A percentile compares a stretch with the other conserved stretches of the same genome.
Conservation (phyloP, 139 green algal species). For the Ettlia oleoabundans region DNA sequence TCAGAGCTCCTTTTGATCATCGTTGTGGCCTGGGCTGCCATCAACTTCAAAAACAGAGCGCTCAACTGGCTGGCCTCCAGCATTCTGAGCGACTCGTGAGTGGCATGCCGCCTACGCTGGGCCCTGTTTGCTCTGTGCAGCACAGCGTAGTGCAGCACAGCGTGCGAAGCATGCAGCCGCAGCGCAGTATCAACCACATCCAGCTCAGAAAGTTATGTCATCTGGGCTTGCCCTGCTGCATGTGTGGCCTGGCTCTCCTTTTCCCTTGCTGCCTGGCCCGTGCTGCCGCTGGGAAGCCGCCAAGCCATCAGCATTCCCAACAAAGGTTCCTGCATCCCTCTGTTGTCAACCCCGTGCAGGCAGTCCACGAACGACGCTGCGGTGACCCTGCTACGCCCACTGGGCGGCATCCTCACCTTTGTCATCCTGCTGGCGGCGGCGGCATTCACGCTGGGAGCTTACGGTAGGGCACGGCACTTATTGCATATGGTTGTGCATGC, state of each 20-base stretch:
- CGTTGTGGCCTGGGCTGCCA: conserved; percentile 20
- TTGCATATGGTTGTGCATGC: no score
- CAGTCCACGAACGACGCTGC: neutral
- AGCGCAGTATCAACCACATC: no score
- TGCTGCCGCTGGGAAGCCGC: neutral
- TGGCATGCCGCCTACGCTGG: neutral
- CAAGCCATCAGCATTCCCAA: neutral
- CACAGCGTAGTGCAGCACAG: no score
- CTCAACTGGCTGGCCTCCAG: conserved; percentile 13
- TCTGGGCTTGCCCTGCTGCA: no score
- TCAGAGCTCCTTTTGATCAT: conserved; percentile 29
- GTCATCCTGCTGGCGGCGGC: neutral
- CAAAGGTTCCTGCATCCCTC: neutral
- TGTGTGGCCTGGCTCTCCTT: no score
- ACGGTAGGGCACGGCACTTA: no score
- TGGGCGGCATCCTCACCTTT: conserved; percentile 14
- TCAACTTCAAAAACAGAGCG: conserved; percentile 27
- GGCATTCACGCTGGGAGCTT: neutral
- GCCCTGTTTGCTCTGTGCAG: no score
- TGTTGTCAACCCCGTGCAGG: neutral
- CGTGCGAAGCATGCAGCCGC: no score
- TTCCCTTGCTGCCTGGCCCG: no score
- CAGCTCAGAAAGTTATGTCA: no score
- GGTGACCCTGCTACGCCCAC: conserved; percentile 20
- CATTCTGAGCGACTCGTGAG: conserved; percentile 4